These are phyloP conservation scores for Colletotrichum sp. DNA, from an alignment of 2,329 filamentous ascomycete genomes.

Conservation along the genomic window DNA sequence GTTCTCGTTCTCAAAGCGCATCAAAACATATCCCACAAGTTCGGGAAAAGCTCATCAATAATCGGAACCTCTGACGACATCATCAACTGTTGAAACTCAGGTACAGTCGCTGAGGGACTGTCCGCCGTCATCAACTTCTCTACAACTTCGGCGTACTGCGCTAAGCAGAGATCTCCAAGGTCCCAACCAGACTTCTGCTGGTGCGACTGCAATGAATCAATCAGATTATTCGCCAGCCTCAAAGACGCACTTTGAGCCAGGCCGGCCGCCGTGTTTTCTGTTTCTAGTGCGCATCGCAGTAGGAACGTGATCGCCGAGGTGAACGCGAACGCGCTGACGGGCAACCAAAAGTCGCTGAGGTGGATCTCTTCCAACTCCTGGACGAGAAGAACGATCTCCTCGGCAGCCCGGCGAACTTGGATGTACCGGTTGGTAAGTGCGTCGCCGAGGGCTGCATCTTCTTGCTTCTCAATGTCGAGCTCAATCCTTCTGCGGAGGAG, in stretches of 20 bases:
- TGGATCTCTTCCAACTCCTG: slow-evolving; percentile 50
- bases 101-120: slow-evolving; percentile 14
- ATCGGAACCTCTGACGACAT: slow-evolving; percentile 18
- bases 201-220: slow-evolving; percentile 43
- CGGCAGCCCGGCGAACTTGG: slow-evolving; percentile 48
- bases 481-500: slow-evolving; percentile 52
- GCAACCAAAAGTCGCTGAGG: slow-evolving; percentile 55
- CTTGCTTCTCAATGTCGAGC: slow-evolving; percentile 44
- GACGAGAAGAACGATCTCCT: slow-evolving; percentile 53
- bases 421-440: slow-evolving; percentile 32
- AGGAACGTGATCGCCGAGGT: slow-evolving; percentile 55
- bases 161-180: slow-evolving; percentile 54
- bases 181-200: slow-evolving; percentile 49
- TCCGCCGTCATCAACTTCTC: slow-evolving; percentile 43
- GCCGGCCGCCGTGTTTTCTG: slow-evolving; percentile 38
- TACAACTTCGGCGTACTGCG: slow-evolving; percentile 51
- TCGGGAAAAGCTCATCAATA: slow-evolving; percentile 18
- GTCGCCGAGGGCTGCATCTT: slow-evolving; percentile 7
- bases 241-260: slow-evolving; percentile 44
- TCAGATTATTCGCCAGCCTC: slow-evolving; percentile 47
- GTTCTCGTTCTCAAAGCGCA: background rate
- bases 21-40: slow-evolving; percentile 21
- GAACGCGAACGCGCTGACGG: slow-evolving; percentile 51
- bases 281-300: slow-evolving; percentile 51
- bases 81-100: slow-evolving; percentile 19